Evolutionary conservation across 2,329 filamentous ascomycete genomes (phyloP), one percentile per base, ranked within the genome.

Genomic region (Diaporthe sp.): DNA sequence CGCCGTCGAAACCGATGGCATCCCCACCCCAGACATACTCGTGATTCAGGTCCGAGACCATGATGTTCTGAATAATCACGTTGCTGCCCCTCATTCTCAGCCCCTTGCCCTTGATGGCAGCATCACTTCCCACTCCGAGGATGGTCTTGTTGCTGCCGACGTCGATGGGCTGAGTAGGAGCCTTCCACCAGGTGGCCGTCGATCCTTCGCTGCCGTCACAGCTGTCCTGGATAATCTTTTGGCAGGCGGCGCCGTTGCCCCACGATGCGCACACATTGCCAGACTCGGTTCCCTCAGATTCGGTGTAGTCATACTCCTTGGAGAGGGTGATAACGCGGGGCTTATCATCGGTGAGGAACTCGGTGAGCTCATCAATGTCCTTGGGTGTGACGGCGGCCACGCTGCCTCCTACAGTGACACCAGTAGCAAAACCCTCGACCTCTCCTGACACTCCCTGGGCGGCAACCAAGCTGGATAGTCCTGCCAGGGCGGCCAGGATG

Each of bases 101-200:
- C n/a, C 49, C 49, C 12, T 53, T 53, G 49, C 49, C 49, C 49
- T 25, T 53, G n/a, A 53, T 53, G 49, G 49, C 49, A 53, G 22
- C n/a, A 8, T n/a, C 13, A 15, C 49, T 53, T 25, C 49, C 49
- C 22, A 28, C 49, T 1, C 49, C 49, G 0, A 53, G n/a, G n/a
- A 53, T 53, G n/a, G 49, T 53, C 49, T 53, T 53, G 49, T 53
- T 53, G 49, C n/a, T 53, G 49, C 49, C 49, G 10, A 53, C 49
- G 49, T 53, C 49, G n/a, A 53, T 53, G n/a, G 49, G 49, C n/a
- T 53, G 49, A 15, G 22, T n/a, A 15, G 49, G 22, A 53, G 49
- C 49, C 49, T 53, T 53, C 22, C n/a, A 53, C 49, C 49, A 53
- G 22, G 49, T 53, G 8, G 49, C 49, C 8, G n/a, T 53, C n/a